Evolutionary conservation across 1,284 basidiomycete species (phyloP).

Genomic region (Kwoniella shivajii): DNA sequence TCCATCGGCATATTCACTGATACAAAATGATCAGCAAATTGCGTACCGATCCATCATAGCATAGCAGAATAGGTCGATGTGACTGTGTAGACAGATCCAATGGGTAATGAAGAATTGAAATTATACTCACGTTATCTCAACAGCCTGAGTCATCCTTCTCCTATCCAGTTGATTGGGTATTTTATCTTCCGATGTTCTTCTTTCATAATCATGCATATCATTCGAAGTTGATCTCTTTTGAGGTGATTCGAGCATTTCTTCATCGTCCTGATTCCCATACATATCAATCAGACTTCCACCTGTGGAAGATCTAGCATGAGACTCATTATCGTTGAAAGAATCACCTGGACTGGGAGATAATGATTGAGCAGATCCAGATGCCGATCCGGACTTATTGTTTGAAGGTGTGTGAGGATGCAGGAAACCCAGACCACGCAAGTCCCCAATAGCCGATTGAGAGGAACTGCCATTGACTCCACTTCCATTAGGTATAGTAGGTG

Average conservation of each 20-base stretch:
- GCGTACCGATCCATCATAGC: no score
- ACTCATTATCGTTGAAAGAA: constrained; percentile 5
- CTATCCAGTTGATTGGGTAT: background rate
- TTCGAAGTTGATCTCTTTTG: constrained; percentile 6
- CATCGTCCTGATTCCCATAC: constrained; percentile 26
- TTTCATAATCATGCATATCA: background rate
- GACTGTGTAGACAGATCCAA: background rate
- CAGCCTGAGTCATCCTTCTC: constrained; percentile 28
- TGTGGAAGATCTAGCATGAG: constrained; percentile 21
- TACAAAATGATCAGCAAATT: constrained; percentile 2
- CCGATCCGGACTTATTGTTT: background rate
- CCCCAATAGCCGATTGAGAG: background rate
- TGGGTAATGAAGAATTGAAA: no score
- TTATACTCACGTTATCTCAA: constrained; percentile 36
- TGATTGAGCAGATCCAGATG: background rate
- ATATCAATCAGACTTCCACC: constrained; percentile 38
- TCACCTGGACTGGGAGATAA: constrained; percentile 2
- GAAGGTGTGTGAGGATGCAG: constrained; percentile 18
- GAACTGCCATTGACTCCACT: background rate
- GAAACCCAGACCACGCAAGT: constrained; percentile 27
- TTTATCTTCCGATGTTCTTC: background rate
- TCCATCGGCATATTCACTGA: constrained; percentile 50
- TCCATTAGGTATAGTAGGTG: no score
- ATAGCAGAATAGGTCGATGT: no score
- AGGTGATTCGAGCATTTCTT: constrained; percentile 21